These are phyloP conservation scores for Ephemerocybe angulata DNA, from an alignment of 768 basidiomycete species.

Conservation along the genomic window DNA sequence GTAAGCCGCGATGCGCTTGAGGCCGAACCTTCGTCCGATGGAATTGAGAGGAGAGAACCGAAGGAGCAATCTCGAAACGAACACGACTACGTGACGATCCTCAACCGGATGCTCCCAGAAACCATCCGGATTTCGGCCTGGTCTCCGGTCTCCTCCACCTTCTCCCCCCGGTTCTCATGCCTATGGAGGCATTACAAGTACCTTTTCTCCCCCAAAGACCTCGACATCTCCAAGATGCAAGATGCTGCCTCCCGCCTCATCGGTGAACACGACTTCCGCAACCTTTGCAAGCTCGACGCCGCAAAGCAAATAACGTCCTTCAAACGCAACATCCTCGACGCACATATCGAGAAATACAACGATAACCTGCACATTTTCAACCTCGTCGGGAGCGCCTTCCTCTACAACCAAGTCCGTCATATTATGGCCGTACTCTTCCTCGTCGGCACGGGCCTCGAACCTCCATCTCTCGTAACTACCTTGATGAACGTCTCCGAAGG, in stretches of 20 bases:
- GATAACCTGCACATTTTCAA: slow-evolving; percentile 35
- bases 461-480: slow-evolving; percentile 61
- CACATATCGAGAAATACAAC: slow-evolving; percentile 11
- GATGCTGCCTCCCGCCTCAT: slow-evolving; percentile 66
- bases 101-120: slow-evolving; percentile 85
- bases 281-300: slow-evolving; percentile 90
- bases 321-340: slow-evolving; percentile 38
- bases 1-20: background rate
- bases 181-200: slow-evolving; percentile 93
- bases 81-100: slow-evolving; percentile 69
- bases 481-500: slow-evolving; percentile 67
- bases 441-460: slow-evolving; percentile 17
- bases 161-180: slow-evolving; percentile 90
- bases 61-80: slow-evolving; percentile 35
- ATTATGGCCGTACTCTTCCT: slow-evolving; percentile 19
- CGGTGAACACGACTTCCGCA: slow-evolving; percentile 94
- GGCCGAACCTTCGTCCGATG: background rate
- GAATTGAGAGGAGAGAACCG: background rate
- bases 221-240: slow-evolving; percentile 75
- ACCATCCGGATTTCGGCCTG: slow-evolving; percentile 91
- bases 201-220: slow-evolving; percentile 71
- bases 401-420: slow-evolving; percentile 68
- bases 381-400: slow-evolving; percentile 76
- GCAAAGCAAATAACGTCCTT: slow-evolving; percentile 88
- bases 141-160: slow-evolving; percentile 77